These are phyloP conservation scores for Dimargaris verticillata DNA, from an alignment of 192 early-diverging fungal genomes.

Conservation along the genomic window DNA sequence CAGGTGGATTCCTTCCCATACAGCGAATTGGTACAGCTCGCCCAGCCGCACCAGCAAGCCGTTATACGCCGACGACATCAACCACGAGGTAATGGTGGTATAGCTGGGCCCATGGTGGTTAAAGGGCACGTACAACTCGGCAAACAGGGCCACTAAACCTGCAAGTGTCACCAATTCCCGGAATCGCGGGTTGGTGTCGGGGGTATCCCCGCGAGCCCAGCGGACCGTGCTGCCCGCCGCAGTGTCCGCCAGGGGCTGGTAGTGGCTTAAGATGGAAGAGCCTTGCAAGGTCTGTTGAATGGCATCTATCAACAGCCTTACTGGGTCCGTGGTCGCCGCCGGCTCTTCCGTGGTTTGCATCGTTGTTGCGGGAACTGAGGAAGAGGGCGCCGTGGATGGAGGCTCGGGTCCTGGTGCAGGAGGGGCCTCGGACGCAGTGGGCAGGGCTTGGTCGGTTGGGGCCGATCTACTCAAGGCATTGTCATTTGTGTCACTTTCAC, in stretches of 20 bases:
- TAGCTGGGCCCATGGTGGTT: slow-evolving; percentile 48
- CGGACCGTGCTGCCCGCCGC: neutral
- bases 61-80: slow-evolving; percentile 32
- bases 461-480: neutral
- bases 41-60: slow-evolving; percentile 34
- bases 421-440: neutral
- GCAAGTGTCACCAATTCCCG: slow-evolving; percentile 40
- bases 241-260: slow-evolving; percentile 14
- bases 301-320: neutral
- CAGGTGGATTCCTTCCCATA: slow-evolving; percentile 4
- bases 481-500: neutral
- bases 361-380: neutral
- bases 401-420: neutral
- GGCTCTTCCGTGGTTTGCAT: neutral
- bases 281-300: neutral
- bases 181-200: slow-evolving; percentile 32
- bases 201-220: slow-evolving; percentile 3
- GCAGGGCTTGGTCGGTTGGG: neutral
- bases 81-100: slow-evolving; percentile 37
- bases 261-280: neutral
- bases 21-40: slow-evolving; percentile 36
- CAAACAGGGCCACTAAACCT: slow-evolving; percentile 40
- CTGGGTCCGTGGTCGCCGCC: neutral
- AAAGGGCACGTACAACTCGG: slow-evolving; percentile 48
- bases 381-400: neutral